phyloP scores from a whole-genome alignment of 2,329 filamentous ascomycete genomes.

The Ceratocystis diversiconidia region DNA sequence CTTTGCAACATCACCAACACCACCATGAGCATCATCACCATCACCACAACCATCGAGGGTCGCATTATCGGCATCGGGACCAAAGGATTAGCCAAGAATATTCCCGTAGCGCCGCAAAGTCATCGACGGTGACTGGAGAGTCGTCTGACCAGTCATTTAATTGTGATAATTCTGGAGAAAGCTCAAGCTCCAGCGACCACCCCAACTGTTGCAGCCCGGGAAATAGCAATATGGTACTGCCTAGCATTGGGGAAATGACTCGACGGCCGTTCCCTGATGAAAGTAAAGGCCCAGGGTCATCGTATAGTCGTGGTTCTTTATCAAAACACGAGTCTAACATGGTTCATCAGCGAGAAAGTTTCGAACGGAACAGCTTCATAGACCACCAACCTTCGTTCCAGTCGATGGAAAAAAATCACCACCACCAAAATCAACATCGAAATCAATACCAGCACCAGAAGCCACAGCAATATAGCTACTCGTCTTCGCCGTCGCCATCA shows the following conservation, averaged over 20 bases:
- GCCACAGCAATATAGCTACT: background rate
- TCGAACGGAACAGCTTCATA: background rate
- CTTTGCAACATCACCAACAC: conserved; percentile 5
- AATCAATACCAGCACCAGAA: background rate
- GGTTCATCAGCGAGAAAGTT: background rate
- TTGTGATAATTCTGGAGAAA: background rate
- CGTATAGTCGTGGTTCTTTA: background rate
- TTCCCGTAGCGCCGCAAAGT: background rate
- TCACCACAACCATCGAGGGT: conserved; percentile 8
- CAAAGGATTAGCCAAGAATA: conserved; percentile 1
- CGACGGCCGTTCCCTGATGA: background rate
- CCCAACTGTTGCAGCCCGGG: background rate
- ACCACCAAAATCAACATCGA: background rate
- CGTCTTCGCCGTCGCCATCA: background rate
- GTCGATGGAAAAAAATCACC: background rate
- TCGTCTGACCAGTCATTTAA: background rate
- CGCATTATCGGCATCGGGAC: conserved; percentile 9
- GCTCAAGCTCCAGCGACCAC: background rate
- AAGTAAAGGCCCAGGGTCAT: background rate
- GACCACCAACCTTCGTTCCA: background rate
- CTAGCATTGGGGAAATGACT: conserved; percentile 3
- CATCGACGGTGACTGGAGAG: background rate
- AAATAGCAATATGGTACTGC: background rate
- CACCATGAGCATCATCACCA: conserved; percentile 14
- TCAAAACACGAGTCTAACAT: background rate